Evolutionary conservation across 768 basidiomycete species (phyloP).

Genomic region (Mycena polygramma): DNA sequence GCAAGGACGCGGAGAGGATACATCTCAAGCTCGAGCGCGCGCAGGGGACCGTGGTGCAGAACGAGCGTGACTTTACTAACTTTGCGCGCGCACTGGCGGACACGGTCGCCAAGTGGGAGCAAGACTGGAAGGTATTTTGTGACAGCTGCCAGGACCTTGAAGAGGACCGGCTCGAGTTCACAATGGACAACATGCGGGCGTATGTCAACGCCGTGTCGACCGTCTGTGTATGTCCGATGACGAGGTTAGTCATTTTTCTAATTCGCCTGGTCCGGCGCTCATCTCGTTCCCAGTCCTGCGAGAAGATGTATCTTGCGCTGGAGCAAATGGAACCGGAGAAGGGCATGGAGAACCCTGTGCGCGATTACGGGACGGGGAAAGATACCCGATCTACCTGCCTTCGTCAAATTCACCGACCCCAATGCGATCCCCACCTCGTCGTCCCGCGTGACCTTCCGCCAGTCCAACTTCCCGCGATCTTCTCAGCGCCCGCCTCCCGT

Average conservation of each 20-base stretch:
- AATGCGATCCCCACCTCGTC: slow-evolving; percentile 76
- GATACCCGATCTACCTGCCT: slow-evolving; percentile 90
- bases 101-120: slow-evolving; percentile 89
- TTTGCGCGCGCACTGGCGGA: slow-evolving; percentile 85
- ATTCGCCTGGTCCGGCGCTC: slow-evolving; percentile 7
- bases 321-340: slow-evolving; percentile 91
- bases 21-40: slow-evolving; percentile 89
- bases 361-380: slow-evolving; percentile 90
- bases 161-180: slow-evolving; percentile 93
- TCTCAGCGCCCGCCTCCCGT: slow-evolving; percentile 53
- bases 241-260: slow-evolving; percentile 68
- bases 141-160: slow-evolving; percentile 97
- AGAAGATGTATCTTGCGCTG: slow-evolving; percentile 85
- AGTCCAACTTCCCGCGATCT: slow-evolving; percentile 65
- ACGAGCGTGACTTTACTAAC: slow-evolving; percentile 92
- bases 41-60: slow-evolving; percentile 90
- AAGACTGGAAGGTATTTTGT: slow-evolving; percentile 94
- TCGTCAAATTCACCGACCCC: slow-evolving; percentile 83
- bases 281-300: slow-evolving; percentile 78
- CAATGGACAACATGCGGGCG: slow-evolving; percentile 95
- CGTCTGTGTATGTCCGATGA: slow-evolving; percentile 96
- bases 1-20: slow-evolving; percentile 93
- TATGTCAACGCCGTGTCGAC: slow-evolving; percentile 96
- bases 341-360: slow-evolving; percentile 92
- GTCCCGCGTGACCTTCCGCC: slow-evolving; percentile 66